Conservation (phyloP, 2,329 filamentous ascomycete genomes). For the Tolypocladium cylindrosporum region DNA sequence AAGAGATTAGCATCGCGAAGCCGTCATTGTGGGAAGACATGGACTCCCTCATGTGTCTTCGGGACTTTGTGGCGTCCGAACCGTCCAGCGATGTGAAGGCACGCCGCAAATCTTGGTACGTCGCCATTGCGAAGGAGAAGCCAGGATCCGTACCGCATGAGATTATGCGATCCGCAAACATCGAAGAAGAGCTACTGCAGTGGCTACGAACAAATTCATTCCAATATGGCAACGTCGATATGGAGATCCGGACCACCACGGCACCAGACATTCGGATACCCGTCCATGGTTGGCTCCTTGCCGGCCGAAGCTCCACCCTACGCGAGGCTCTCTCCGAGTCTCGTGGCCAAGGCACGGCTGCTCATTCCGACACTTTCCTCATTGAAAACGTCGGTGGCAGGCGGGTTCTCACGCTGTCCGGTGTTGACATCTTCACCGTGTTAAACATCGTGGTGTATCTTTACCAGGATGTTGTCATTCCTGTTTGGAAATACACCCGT, state of each 20-base stretch:
- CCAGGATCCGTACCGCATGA: conserved; percentile 40
- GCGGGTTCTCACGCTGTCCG: conserved; percentile 52
- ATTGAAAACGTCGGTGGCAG: conserved; percentile 34
- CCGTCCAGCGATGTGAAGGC: conserved; percentile 16
- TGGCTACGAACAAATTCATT: conserved; percentile 33
- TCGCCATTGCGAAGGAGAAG: conserved; percentile 28
- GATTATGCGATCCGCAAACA: conserved; percentile 51
- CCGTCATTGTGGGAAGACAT: conserved; percentile 67
- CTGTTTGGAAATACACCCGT: conserved; percentile 76
- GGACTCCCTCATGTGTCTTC: conserved; percentile 57
- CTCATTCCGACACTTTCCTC: conserved; percentile 17
- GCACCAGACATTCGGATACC: conserved; percentile 64
- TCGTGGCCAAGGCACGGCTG: conserved; percentile 21
- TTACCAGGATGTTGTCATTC: conserved; percentile 71
- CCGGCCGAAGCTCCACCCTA: conserved; percentile 62
- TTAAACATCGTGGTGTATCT: conserved; percentile 71
- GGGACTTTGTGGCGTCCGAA: conserved; percentile 41
- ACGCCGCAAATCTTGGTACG: conserved; percentile 29
- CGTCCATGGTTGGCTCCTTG: conserved; percentile 71
- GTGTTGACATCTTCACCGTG: conserved; percentile 66
- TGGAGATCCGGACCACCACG: conserved; percentile 43
- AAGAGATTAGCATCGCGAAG: conserved; percentile 56
- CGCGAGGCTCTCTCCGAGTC: conserved; percentile 51
- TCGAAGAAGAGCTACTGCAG: conserved; percentile 51
- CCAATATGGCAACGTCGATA: conserved; percentile 30